These are phyloP conservation scores for Inonotus obliquus DNA, from an alignment of 1,284 basidiomycete genomes.

Conservation along the genomic window DNA sequence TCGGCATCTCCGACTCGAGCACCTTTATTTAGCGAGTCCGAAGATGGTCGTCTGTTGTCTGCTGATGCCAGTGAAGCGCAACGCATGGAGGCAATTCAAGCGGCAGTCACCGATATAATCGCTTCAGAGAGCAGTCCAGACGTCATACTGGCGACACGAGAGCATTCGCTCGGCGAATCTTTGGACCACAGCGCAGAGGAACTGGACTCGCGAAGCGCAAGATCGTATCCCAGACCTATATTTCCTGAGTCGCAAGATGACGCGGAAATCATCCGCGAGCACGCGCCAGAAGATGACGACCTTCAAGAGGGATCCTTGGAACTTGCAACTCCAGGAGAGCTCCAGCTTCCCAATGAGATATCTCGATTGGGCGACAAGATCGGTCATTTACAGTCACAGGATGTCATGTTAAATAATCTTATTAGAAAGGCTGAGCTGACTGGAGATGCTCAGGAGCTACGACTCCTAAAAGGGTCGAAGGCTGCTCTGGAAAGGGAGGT, in stretches of 20 bases:
- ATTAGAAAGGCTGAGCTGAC: conserved; percentile 93
- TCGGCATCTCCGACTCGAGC: conserved; percentile 52
- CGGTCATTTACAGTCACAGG: conserved; percentile 72
- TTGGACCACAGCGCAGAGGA: conserved; percentile 1
- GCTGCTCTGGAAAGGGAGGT: conserved; percentile 79
- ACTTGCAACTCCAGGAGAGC: conserved; percentile 78
- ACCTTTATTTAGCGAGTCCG: conserved; percentile 76
- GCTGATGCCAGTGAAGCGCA: conserved; percentile 61
- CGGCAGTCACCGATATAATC: conserved; percentile 91
- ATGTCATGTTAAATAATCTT: conserved; percentile 77
- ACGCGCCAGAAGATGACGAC: conserved; percentile 39
- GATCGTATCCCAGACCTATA: neutral
- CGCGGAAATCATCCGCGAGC: conserved; percentile 41
- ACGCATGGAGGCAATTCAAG: conserved; percentile 90
- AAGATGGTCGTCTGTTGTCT: conserved; percentile 43
- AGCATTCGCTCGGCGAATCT: conserved; percentile 13
- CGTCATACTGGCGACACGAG: conserved; percentile 16
- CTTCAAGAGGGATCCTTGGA: conserved; percentile 54
- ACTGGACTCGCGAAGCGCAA: conserved; percentile 15
- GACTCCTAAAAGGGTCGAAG: conserved; percentile 77
- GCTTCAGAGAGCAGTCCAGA: conserved; percentile 63
- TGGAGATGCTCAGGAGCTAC: conserved; percentile 82
- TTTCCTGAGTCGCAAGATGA: conserved; percentile 29
- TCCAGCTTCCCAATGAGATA: conserved; percentile 83
- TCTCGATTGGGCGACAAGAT: conserved; percentile 71